Base-by-base conservation (phyloP, 164 flowering plant genomes). In the Chimonanthus salicifolius region DNA sequence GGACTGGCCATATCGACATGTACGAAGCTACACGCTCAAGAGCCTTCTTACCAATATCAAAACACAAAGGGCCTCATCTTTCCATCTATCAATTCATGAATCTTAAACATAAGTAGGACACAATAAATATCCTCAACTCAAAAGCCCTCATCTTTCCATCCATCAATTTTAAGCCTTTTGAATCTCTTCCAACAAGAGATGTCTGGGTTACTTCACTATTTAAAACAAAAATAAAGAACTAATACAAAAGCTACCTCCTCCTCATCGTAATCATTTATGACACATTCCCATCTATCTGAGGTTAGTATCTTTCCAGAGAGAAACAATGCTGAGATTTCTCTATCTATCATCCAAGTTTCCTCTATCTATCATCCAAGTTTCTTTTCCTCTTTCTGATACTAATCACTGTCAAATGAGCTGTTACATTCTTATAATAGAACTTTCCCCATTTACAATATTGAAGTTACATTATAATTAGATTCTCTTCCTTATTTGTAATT, bases 51-150 rank as follows among this genome's bases (percentile, higher is more conserved):
- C 99, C 99, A 74, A 90, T 86, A 72, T 96, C 98, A 70, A 96
- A 96, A 80, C 82, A 96, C 83, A 96, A 76, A 60, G 98, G 99
- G 78, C 98, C 99, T 87, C 94, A 83, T 62, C 94, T 96, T 81
- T 96, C 66, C 66, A 63, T 63, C 21, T 20, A 20, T 20, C 21
- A 20, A 20, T 63, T 20, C 66, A 63, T 63, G 2, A 9, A 63
- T 18, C 66, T 18, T 43, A 63, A 43, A 63, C 4, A 3, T 2
- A 49, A 49, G 51, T 9, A 49, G 7, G 7, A 0, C 9, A 54
- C 9, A 54, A n/a, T 10, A 54, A 11, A 54, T 10, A 11, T 13
- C 60, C 10, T 13, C 60, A 21, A 63, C 11, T 8, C 11, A 63
- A 63, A 58, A 8, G 13, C 7, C 13, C 18, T 7, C 33, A 63